Conservation (phyloP, 2,329 filamentous ascomycete genomes). For the Pseudogymnoascus sp. region DNA sequence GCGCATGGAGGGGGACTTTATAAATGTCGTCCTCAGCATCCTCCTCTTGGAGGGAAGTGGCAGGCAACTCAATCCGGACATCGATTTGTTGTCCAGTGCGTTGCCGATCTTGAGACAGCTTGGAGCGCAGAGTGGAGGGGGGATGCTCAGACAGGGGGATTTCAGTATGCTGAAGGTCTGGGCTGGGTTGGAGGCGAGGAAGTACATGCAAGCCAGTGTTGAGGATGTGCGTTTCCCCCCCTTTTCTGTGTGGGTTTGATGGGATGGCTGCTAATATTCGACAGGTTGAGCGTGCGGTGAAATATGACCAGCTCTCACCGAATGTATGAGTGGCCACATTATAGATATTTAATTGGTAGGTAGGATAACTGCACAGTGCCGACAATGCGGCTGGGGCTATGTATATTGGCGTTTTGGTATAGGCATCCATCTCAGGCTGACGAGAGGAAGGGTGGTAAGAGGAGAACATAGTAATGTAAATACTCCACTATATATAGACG, state of each 20-base stretch:
- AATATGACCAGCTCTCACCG: constrained; percentile 79
- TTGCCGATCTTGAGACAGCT: constrained; percentile 85
- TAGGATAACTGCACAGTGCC: neutral
- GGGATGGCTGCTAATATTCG: constrained; percentile 9
- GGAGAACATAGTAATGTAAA: neutral
- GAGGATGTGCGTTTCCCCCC: constrained; percentile 59
- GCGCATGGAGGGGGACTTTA: constrained; percentile 90
- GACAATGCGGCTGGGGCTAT: neutral
- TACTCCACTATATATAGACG: constrained; percentile 4
- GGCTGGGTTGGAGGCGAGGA: constrained; percentile 81
- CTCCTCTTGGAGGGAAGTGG: constrained; percentile 91
- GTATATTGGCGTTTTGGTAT: constrained; percentile 5
- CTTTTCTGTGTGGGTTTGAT: constrained; percentile 11
- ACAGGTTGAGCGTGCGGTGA: constrained; percentile 79
- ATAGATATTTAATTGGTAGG: neutral
- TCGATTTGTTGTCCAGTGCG: constrained; percentile 79
- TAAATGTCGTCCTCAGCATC: constrained; percentile 96
- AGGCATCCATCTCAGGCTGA: neutral
- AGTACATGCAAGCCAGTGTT: constrained; percentile 81
- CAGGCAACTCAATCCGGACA: constrained; percentile 71
- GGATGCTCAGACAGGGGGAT: constrained; percentile 63
- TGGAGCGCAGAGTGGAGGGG: constrained; percentile 65
- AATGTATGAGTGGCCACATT: constrained; percentile 52
- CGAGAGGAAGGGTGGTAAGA: neutral
- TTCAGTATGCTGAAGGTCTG: constrained; percentile 85